Conservation (phyloP, 73 alveolate genomes). For the Tetrahymena elliotti region DNA sequence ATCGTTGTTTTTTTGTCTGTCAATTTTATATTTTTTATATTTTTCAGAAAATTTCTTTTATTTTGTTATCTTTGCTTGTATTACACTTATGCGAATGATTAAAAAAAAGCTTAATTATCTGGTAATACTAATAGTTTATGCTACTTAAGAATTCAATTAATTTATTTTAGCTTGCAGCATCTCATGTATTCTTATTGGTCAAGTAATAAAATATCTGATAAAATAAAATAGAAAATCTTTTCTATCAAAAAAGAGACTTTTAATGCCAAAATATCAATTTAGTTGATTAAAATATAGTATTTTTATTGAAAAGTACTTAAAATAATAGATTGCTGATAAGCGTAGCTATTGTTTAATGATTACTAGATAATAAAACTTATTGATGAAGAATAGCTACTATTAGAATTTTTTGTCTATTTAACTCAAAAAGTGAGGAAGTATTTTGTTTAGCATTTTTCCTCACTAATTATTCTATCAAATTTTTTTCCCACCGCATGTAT, state of each 20-base stretch:
- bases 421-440: background rate
- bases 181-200: background rate
- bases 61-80: background rate
- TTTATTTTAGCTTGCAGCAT: background rate
- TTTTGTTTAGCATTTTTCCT: background rate
- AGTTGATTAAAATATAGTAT: no score
- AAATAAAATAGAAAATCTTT: background rate
- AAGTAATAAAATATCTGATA: background rate
- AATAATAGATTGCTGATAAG: background rate
- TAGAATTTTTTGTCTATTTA: background rate
- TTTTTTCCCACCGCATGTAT: background rate
- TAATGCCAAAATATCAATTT: no score
- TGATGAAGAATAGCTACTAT: background rate
- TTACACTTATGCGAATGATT: no score
- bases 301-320: no score
- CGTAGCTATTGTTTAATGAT: no score
- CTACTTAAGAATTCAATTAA: background rate
- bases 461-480: no score
- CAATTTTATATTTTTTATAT: no score
- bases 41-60: background rate
- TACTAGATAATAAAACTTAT: background rate
- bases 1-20: background rate
- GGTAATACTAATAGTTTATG: background rate
- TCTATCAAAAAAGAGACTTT: no score
- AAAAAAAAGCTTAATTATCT: background rate